Evolutionary conservation across 2,329 filamentous ascomycete species (phyloP).

Genomic region (Curvularia verruculosa): DNA sequence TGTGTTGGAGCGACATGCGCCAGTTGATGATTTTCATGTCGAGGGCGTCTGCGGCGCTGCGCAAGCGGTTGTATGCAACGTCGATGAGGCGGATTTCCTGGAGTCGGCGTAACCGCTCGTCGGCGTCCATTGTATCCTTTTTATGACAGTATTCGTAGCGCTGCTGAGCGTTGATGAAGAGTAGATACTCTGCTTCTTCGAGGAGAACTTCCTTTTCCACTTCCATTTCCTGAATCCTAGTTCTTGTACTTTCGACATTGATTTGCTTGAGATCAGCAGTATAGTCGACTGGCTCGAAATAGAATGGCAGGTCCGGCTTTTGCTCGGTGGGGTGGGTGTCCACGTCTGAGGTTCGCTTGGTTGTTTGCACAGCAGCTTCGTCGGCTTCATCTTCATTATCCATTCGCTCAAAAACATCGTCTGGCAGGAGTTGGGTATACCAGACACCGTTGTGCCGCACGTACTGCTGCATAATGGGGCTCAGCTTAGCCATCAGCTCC

Average conservation of each 20-base stretch:
- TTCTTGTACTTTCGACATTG: constrained; percentile 15
- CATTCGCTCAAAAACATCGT: constrained; percentile 22
- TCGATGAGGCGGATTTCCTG: constrained; percentile 32
- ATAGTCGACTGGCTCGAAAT: constrained; percentile 30
- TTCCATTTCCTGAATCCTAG: constrained; percentile 22
- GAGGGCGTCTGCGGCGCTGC: constrained; percentile 23
- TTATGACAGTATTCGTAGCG: constrained; percentile 32
- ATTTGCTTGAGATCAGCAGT: constrained; percentile 26
- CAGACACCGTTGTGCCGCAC: constrained; percentile 34
- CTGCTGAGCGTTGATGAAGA: constrained; percentile 24
- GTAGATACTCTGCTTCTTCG: constrained; percentile 30
- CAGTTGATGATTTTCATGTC: constrained; percentile 25
- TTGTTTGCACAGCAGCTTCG: background rate
- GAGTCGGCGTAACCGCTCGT: constrained; percentile 24
- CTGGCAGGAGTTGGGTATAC: constrained; percentile 30
- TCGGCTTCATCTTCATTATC: constrained; percentile 16
- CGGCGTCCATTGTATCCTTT: constrained; percentile 9
- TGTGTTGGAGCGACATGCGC: constrained; percentile 28
- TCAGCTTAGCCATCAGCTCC: constrained; percentile 31
- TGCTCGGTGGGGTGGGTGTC: constrained; percentile 4
- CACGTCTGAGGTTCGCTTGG: background rate
- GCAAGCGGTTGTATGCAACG: constrained; percentile 25
- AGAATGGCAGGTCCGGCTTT: constrained; percentile 18
- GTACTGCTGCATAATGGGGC: constrained; percentile 34
- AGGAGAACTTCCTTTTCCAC: constrained; percentile 21